Evolutionary conservation across 2,329 filamentous ascomycete genomes (phyloP).

Genomic region (Hypoxylon rubiginosum): DNA sequence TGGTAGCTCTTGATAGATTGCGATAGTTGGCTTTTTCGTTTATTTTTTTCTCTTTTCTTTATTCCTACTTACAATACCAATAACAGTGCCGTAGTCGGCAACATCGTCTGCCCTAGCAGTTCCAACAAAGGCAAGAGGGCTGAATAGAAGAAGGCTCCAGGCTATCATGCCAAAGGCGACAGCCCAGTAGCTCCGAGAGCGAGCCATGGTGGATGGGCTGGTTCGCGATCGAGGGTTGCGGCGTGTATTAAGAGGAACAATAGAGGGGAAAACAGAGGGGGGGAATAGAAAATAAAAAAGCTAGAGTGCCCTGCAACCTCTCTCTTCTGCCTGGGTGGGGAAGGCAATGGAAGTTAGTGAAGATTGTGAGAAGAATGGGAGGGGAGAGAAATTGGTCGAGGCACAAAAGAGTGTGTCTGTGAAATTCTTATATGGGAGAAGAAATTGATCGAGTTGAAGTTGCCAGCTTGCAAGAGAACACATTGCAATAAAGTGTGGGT

Average conservation of each 20-base stretch:
- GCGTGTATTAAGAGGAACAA: conserved; percentile 24
- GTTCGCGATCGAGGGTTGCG: conserved; percentile 22
- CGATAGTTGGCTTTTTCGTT: no score
- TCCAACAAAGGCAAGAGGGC: conserved; percentile 87
- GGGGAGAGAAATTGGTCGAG: conserved; percentile 22
- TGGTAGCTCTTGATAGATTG: no score
- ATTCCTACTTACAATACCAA: conserved; percentile 80
- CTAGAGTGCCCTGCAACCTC: conserved; percentile 40
- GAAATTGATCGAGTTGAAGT: conserved; percentile 45
- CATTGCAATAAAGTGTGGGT: conserved; percentile 51
- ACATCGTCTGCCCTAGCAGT: conserved; percentile 79
- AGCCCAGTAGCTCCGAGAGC: conserved; percentile 77
- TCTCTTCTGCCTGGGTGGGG: conserved; percentile 41
- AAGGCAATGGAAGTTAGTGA: conserved; percentile 22
- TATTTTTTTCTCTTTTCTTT: no score
- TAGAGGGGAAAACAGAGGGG: conserved; percentile 19
- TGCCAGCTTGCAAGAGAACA: conserved; percentile 54
- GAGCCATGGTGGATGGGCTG: conserved; percentile 60
- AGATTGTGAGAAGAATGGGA: conserved; percentile 39
- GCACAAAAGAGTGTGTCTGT: conserved; percentile 30
- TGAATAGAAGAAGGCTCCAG: conserved; percentile 91
- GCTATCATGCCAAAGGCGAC: conserved; percentile 89
- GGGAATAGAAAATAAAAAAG: conserved; percentile 32
- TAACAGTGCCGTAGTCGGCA: conserved; percentile 87
- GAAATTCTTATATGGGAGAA: conserved; percentile 51